Base-by-base conservation (phyloP, 148 eudicot species). In the Drosera capensis region DNA sequence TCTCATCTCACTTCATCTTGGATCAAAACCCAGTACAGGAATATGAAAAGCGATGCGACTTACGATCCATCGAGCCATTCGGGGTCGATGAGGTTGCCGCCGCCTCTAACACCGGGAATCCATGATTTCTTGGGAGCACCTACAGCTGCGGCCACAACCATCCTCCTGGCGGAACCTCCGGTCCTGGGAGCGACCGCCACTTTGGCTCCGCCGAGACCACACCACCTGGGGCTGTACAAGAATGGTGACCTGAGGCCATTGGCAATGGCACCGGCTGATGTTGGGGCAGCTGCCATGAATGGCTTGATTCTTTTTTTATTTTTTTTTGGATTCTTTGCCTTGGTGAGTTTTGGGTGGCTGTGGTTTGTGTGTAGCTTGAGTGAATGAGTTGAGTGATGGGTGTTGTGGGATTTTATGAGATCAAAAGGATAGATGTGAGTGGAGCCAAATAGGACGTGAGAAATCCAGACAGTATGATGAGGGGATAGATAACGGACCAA, bases 31-130 rank as follows among this genome's bases (percentile, higher is more conserved):
- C 4, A 20, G 46, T 3, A 18, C 7, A 2, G 3, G 23, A 16
- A n/a, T 0, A 3, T 5, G 14, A 2, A 17, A 19, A 11, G 12
- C 5, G 23, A 25, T 21, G 6, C 2, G 22, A 69, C 97, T 72
- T 80, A 88, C 97, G 94, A 88, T 68, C 97, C 97, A 71, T 88
- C 97, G n/a, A 88, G 97, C 97, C 96, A 88, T 58, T 88, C 97
- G 1, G 97, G 97, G 64, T 88, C 94, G 20, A 88, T 4, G 20
- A 88, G 30, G 75, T 71, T 80, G 57, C 94, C 92, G 29, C 97
- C 94, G 7, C 65, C 79, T 59, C 14, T 77, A 60, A 83, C 92
- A 12, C 47, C 86, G 1, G 97, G 97, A 61, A 88, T 67, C 97
- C 97, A 88, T 12, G 94, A 83, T 63, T 88, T 80, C 84, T 88